These are phyloP conservation scores for Penicillium hesseltinei DNA, from an alignment of 2,329 filamentous ascomycete species.

Conservation along the genomic window DNA sequence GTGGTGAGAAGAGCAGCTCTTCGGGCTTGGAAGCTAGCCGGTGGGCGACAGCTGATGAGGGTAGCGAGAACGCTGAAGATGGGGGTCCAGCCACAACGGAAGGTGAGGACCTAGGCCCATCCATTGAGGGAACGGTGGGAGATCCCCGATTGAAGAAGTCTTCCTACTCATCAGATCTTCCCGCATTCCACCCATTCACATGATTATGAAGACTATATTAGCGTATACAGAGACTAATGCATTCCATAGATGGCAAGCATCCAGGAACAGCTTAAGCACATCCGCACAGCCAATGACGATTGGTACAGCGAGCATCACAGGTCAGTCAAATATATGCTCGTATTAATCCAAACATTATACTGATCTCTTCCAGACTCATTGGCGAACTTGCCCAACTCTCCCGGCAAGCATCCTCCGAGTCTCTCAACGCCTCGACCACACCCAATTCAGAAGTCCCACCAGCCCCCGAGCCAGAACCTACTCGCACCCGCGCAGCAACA, in stretches of 20 bases:
- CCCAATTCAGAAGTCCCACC: slow-evolving; percentile 26
- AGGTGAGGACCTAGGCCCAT: slow-evolving; percentile 50
- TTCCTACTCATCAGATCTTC: slow-evolving; percentile 31
- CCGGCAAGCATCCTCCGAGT: slow-evolving; percentile 29
- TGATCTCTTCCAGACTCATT: slow-evolving; percentile 33
- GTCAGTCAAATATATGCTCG: slow-evolving; percentile 26
- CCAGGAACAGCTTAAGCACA: slow-evolving; percentile 47
- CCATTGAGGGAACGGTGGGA: slow-evolving; percentile 50
- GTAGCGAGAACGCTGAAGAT: slow-evolving; percentile 31
- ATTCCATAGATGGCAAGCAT: slow-evolving; percentile 48
- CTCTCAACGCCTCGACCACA: slow-evolving; percentile 30
- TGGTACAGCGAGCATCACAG: slow-evolving; percentile 45
- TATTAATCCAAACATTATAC: not conserved
- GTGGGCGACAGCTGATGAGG: slow-evolving; percentile 40
- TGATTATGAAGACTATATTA: slow-evolving; percentile 27
- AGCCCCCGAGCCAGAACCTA: slow-evolving; percentile 18
- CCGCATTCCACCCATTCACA: slow-evolving; percentile 32
- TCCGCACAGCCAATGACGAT: slow-evolving; percentile 46
- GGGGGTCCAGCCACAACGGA: slow-evolving; percentile 40
- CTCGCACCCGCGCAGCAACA: slow-evolving; percentile 15
- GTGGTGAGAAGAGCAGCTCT: slow-evolving; percentile 28
- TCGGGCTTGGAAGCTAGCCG: slow-evolving; percentile 41
- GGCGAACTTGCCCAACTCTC: slow-evolving; percentile 39
- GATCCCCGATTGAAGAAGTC: slow-evolving; percentile 40
- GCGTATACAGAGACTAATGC: slow-evolving; percentile 22